Evolutionary conservation across 2,329 filamentous ascomycete genomes (phyloP), one percentile per base, ranked within the genome.

Genomic region (Microascus cirrosus): DNA sequence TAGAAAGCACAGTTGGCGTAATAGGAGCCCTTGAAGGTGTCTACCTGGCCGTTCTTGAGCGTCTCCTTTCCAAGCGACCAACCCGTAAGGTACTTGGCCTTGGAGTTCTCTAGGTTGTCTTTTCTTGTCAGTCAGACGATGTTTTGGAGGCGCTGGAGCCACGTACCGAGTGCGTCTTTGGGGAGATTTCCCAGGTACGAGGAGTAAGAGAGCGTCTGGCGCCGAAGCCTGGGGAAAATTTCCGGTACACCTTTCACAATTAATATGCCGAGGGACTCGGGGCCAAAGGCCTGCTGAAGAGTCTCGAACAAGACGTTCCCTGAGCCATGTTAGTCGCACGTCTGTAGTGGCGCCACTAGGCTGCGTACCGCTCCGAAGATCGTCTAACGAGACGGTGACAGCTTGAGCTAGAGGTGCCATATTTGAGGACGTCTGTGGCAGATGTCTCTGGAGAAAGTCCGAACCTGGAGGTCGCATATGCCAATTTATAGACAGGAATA

Each of bases 121-220:
- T 56, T 8, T 32, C 28, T 32, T 8, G 28, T 50, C 22, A 39
- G 42, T 32, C 20, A 50, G 34, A 20, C 25, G n/a, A 13, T n/a
- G 11, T 18, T 25, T 20, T 32, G 2, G 13, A 24, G 28, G 25
- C 6, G 54, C 35, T 15, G 25, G 18, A 15, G 18, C 12, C 12
- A 25, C 74, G 53, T 74, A 90, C 89, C 83, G 32, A 97, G 79
- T 63, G 91, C 83, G 15, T 81, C 72, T 28, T 80, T 72, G 5
- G 90, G 81, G 4, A 97, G 78, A 62, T 91, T 91, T 36, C 89
- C 94, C 45, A 97, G 83, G 68, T 95, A 94, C 0, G 90, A 95
- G 3, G 91, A 85, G 68, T 94, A 94, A 0, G 90, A 94, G 7
- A 99, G 79, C 2, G 95, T 80, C 60, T 81, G 81, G 60, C 81